These are phyloP conservation scores for Alternaria triticimaculans DNA, from an alignment of 2,329 filamentous ascomycete species.

Conservation along the genomic window DNA sequence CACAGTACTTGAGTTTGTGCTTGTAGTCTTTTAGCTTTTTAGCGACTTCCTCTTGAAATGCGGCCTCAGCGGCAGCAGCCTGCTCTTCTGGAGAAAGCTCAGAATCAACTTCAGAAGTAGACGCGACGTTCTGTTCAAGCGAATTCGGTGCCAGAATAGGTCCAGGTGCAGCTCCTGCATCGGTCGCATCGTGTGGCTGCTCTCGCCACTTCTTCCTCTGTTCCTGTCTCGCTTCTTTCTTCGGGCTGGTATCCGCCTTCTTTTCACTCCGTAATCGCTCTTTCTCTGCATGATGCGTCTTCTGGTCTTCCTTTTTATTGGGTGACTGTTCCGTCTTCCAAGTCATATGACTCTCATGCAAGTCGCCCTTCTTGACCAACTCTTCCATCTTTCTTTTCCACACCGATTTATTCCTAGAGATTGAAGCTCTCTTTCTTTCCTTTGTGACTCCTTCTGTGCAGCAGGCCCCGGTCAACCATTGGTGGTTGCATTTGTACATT, in stretches of 20 bases:
- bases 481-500: not conserved
- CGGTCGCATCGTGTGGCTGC: not conserved
- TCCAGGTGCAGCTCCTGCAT: not conserved
- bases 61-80: not conserved
- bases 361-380: not conserved
- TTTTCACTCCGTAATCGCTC: accelerated
- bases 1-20: not conserved
- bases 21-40: not conserved
- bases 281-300: not conserved
- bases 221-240: not conserved
- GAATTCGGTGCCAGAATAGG: not conserved
- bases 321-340: not conserved
- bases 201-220: not conserved
- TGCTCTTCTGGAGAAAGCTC: not conserved
- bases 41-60: not conserved
- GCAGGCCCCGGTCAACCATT: not conserved
- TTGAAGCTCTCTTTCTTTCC: not conserved
- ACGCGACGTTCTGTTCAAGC: accelerated
- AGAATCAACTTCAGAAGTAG: not conserved
- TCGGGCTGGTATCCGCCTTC: not conserved
- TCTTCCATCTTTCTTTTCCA: not conserved
- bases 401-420: not conserved
- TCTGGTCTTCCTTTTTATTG: too few relatives aligned
- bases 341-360: not conserved
- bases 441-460: not conserved